These are phyloP conservation scores for Elsinoe batatas DNA, from an alignment of 2,329 filamentous ascomycete genomes.

Conservation along the genomic window DNA sequence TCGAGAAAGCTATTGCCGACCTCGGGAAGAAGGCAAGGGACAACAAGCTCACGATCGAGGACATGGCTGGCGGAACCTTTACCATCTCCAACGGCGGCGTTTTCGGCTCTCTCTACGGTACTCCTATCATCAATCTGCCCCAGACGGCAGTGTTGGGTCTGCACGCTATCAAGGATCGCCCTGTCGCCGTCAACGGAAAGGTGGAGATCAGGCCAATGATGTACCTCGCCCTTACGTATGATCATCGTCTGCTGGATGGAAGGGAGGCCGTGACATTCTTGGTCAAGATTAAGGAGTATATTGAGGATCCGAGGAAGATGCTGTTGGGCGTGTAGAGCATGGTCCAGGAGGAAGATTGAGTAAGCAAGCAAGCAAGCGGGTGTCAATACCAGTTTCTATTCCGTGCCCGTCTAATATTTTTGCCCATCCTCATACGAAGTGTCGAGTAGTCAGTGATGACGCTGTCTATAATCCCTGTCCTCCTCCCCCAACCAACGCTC, in stretches of 20 bases:
- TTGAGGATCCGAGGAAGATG: conserved; percentile 92
- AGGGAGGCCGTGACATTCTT: conserved; percentile 93
- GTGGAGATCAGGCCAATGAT: conserved; percentile 97
- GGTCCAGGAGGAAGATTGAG: background rate
- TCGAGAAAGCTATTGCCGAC: conserved; percentile 85
- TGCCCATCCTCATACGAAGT: too few relatives aligned
- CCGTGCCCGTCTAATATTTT: background rate
- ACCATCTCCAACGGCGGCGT: conserved; percentile 96
- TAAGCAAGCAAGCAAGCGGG: background rate
- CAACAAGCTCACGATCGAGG: conserved; percentile 94
- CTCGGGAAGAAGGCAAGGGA: conserved; percentile 96
- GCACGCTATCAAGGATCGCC: conserved; percentile 92
- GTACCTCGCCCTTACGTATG: conserved; percentile 96
- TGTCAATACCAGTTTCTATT: conserved; percentile 8
- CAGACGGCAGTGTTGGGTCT: conserved; percentile 85
- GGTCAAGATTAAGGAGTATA: conserved; percentile 93
- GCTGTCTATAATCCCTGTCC: background rate
- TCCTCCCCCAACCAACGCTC: background rate
- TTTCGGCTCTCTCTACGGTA: conserved; percentile 94
- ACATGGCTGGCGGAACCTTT: conserved; percentile 97
- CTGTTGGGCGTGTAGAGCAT: conserved; percentile 44
- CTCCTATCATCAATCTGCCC: conserved; percentile 94
- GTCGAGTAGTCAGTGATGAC: background rate
- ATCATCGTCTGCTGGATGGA: conserved; percentile 90
- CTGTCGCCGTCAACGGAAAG: conserved; percentile 84